Conservation (phyloP, 2,329 filamentous ascomycete species). For the Aspergillus brasiliensis region DNA sequence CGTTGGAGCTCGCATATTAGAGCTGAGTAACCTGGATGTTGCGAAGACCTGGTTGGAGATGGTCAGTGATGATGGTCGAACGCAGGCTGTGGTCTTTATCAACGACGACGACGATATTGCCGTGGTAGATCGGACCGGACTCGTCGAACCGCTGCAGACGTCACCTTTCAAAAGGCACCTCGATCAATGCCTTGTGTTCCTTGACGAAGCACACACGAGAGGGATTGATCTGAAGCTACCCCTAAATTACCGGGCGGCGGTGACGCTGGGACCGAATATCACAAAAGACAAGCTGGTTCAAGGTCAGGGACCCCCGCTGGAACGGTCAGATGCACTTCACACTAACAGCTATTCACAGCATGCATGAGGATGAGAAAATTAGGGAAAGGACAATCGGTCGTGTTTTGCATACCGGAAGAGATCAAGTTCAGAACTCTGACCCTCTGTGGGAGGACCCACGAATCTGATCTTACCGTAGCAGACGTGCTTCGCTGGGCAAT, state of each 20-base stretch:
- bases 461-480: conserved; percentile 44
- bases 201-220: conserved; percentile 71
- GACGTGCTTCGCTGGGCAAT: conserved; percentile 66
- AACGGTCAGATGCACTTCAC: background rate
- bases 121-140: conserved; percentile 32
- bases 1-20: conserved; percentile 70
- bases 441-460: conserved; percentile 13
- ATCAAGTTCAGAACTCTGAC: conserved; percentile 57
- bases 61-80: conserved; percentile 16
- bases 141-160: conserved; percentile 46
- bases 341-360: conserved; percentile 38
- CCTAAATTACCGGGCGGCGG: conserved; percentile 59
- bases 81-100: conserved; percentile 60
- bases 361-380: conserved; percentile 72
- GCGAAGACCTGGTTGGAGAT: conserved; percentile 56
- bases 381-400: conserved; percentile 65
- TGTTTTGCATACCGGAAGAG: conserved; percentile 63
- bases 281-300: conserved; percentile 72
- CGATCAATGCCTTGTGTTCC: conserved; percentile 64
- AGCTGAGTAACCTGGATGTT: conserved; percentile 60
- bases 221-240: conserved; percentile 70
- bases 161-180: conserved; percentile 63
- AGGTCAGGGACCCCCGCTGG: conserved; percentile 49
- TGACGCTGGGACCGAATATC: conserved; percentile 66
- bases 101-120: conserved; percentile 33